Evolutionary conservation across 257 asterid genomes (phyloP), one percentile per base, ranked within the genome.

Genomic region (Coffea canephora): DNA sequence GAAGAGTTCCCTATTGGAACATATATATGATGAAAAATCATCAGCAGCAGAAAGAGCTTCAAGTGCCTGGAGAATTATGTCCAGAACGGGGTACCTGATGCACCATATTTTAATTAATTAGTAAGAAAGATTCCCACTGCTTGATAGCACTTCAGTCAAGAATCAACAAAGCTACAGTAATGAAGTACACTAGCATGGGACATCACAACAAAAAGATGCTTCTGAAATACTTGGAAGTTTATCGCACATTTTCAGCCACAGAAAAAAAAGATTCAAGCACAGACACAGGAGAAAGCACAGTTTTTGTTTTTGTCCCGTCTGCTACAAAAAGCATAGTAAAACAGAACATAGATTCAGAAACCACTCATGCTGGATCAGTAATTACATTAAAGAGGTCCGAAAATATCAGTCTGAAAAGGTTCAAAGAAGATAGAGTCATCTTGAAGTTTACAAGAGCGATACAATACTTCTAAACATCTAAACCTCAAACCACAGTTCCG

Each of bases 1-100:
- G 86, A 90, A 80, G 25, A 91, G 92, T 85, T 88, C 90, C 79
- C 80, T 89, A 79, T 82, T 90, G 71, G 70, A 79, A 77, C 91
- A 91, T 61, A 92, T 78, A 73, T 86, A 89, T 76, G 85, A 82
- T 41, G 96, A 91, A 81, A 85, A 92, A 39, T 88, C 86, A 85
- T 94, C 96, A 71, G 82, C 78, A 50, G 82, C 86, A 43, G 98
- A 92, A 83, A 96, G 88, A 77, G 94, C 96, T 89, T 92, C 97
- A 85, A 94, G 77, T 71, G 97, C 82, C 64, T 91, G 92, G 84
- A 96, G 92, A 84, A 94, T 85, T 86, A 86, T 83, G 85, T 94
- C 97, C 64, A 92, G 84, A 87, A 90, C 87, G 15, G 85, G 34
- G 80, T 85, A 89, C 92, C 99, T 95, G 91, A 85, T 77, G 68